phyloP scores from a whole-genome alignment of 148 eudicot species.

The Rheum nobile region DNA sequence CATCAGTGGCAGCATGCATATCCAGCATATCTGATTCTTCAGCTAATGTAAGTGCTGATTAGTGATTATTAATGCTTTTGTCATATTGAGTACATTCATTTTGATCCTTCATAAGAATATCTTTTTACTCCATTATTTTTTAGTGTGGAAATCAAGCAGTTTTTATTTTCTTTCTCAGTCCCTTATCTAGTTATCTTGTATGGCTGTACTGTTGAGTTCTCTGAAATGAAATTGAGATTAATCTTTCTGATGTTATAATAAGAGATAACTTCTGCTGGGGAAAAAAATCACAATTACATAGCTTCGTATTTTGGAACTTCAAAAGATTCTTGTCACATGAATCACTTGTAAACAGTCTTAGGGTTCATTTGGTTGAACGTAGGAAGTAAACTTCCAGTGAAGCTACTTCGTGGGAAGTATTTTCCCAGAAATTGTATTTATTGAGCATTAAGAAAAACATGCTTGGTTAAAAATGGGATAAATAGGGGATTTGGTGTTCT shows the following conservation, averaged over 20 bases:
- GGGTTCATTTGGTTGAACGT: no score
- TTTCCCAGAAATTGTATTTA: no score
- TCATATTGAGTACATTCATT: neutral
- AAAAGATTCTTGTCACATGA: neutral
- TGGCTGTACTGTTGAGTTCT: neutral
- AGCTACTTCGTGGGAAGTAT: no score
- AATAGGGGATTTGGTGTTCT: no score
- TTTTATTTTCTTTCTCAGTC: neutral
- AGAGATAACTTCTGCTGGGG: neutral
- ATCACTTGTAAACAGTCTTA: neutral
- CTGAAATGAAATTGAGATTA: neutral
- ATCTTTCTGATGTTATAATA: neutral
- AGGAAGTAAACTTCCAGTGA: neutral
- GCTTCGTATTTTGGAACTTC: neutral
- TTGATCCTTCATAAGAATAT: neutral
- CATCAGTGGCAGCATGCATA: conserved; percentile 88
- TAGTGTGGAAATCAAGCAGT: neutral
- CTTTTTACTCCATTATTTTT: neutral
- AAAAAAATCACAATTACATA: neutral
- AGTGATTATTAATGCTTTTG: neutral
- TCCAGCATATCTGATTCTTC: conserved; percentile 52
- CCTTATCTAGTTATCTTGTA: neutral
- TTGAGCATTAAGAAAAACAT: no score
- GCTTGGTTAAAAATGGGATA: no score
- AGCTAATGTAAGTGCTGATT: conserved; percentile 9